Base-by-base conservation (phyloP, 2,329 filamentous ascomycete species). In the Aspergillus novoparasiticus region DNA sequence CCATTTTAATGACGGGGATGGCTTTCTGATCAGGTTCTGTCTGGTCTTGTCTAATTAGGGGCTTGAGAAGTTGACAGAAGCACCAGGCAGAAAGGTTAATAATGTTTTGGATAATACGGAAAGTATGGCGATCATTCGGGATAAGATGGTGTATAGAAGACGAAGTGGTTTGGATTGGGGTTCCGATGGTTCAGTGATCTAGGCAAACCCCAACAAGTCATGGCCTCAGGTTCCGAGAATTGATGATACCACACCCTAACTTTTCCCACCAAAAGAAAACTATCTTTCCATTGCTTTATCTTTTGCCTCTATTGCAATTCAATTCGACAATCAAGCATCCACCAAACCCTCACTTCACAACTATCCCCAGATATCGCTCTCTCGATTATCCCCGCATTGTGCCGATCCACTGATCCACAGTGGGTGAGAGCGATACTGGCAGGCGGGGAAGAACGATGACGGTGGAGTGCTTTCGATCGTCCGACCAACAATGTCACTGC, bases 401-500 rank as follows among this genome's bases (percentile, higher is more conserved):
- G 46, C 46, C 30, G 51, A 54, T 36, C 51, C 12, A 19, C 19
- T 23, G 28, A 54, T 34, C 51, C 51, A 54, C 51, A 10, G 51
- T 64, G 61, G 60, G 30, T 64, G 58, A 48, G 55, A 57, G n/a
- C n/a, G 43, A 58, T 21, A 19, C 50, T 56, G 57, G 32, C 59
- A 53, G 41, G 48, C 57, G 41, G 46, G 45, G 41, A 34, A 64
- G 26, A 41, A 43, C 51, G 32, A 57, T 57, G 57, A 46, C 23
- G 39, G 50, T 51, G 45, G 45, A 59, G 55, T 59, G 51, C 59
- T 51, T 56, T 57, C 36, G 23, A 36, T 23, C 28, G 32, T 26
- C 39, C 53, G 39, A 48, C 65, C 61, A 67, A 66, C 59, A 51
- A 65, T 60, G 57, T 64, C 30, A 30, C 36, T 34, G 48, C 50